phyloP scores from a whole-genome alignment of 805 yeast species.

The Starmerella geochares region DNA sequence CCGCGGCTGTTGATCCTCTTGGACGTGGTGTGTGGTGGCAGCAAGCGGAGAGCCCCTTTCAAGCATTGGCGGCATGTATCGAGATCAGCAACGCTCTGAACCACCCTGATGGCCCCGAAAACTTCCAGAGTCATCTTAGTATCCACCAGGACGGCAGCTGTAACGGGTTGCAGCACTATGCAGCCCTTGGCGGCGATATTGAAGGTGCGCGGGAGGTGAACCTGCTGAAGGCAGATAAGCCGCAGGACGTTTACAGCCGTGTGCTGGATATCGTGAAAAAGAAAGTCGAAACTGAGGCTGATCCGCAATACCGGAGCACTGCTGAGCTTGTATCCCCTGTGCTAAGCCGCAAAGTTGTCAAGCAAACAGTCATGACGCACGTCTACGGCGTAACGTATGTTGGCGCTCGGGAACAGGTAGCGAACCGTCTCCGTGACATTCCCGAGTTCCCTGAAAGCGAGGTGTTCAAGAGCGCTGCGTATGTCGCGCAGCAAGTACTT shows the following conservation, averaged over 20 bases:
- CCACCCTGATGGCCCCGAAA: slow-evolving; percentile 39
- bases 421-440: slow-evolving; percentile 57
- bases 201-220: slow-evolving; percentile 59
- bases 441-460: slow-evolving; percentile 42
- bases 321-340: slow-evolving; percentile 45
- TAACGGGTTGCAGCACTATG: slow-evolving; percentile 59
- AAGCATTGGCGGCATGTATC: slow-evolving; percentile 46
- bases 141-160: slow-evolving; percentile 63
- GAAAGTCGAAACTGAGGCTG: slow-evolving; percentile 39
- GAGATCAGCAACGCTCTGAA: slow-evolving; percentile 44
- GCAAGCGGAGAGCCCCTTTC: slow-evolving; percentile 54
- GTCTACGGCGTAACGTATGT: slow-evolving; percentile 93
- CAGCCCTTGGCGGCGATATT: slow-evolving; percentile 58
- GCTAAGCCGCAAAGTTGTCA: slow-evolving; percentile 77
- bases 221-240: slow-evolving; percentile 44
- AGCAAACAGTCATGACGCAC: slow-evolving; percentile 96
- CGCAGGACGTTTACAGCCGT: slow-evolving; percentile 51
- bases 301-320: slow-evolving; percentile 13
- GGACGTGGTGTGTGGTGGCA: slow-evolving; percentile 45
- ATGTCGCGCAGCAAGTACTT: slow-evolving; percentile 69
- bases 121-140: slow-evolving; percentile 43
- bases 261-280: slow-evolving; percentile 43
- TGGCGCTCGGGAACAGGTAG: slow-evolving; percentile 86
- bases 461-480: slow-evolving; percentile 44
- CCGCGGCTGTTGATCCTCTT: slow-evolving; percentile 42